Conservation (phyloP, 192 early-diverging fungal genomes). For the Backusella liffmaniae region DNA sequence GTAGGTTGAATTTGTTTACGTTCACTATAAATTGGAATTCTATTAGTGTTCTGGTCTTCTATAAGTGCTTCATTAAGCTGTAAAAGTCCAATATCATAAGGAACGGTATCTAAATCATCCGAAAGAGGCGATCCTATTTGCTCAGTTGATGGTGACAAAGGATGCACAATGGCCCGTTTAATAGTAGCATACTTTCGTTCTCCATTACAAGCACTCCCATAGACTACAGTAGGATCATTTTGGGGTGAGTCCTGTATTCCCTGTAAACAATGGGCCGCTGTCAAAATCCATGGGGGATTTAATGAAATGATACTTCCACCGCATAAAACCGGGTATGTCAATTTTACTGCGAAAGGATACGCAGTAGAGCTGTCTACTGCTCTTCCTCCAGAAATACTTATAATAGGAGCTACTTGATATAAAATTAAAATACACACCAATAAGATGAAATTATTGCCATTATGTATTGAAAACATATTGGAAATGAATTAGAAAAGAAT, state of each 20-base stretch:
- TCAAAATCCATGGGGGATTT: constrained; percentile 11
- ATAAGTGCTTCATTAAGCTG: neutral
- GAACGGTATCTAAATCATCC: neutral
- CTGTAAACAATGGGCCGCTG: constrained; percentile 17
- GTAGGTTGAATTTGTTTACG: neutral
- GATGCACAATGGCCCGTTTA: neutral
- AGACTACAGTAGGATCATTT: neutral
- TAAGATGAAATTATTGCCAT: neutral
- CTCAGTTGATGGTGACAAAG: neutral
- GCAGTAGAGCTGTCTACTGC: neutral
- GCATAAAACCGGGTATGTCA: constrained; percentile 6
- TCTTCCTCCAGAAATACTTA: neutral
- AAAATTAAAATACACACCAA: neutral
- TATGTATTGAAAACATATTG: neutral
- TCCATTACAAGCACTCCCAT: neutral
- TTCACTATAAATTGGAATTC: neutral
- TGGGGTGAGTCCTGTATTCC: neutral
- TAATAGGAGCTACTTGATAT: neutral
- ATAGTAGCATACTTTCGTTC: neutral
- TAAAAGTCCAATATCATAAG: constrained; percentile 21
- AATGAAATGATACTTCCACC: constrained; percentile 15
- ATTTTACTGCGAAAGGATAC: constrained; percentile 12
- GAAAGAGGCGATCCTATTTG: neutral
- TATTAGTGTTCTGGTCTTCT: neutral
- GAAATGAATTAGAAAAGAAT: neutral